Evolutionary conservation across 1,284 basidiomycete genomes (phyloP).

Genomic region (Naganishia sp.): DNA sequence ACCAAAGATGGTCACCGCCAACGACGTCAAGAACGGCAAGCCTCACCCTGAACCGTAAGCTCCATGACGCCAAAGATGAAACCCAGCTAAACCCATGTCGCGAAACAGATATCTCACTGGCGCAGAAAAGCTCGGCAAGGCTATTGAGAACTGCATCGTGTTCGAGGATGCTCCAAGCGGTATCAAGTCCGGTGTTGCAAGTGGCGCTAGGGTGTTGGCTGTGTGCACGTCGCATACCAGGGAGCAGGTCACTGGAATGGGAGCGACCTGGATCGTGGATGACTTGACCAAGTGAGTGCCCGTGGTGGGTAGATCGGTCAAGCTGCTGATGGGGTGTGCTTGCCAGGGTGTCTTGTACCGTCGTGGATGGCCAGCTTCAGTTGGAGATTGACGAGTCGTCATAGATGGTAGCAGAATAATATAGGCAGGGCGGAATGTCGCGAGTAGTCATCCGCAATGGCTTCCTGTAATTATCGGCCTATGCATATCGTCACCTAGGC

Average conservation of each 20-base stretch:
- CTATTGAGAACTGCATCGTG: slow-evolving; percentile 61
- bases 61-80: neutral
- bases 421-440: too few species aligned
- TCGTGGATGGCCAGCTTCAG: slow-evolving; percentile 25
- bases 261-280: slow-evolving; percentile 53
- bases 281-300: slow-evolving; percentile 44
- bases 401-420: neutral
- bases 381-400: slow-evolving; percentile 29
- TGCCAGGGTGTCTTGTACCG: slow-evolving; percentile 18
- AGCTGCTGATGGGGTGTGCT: neutral
- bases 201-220: slow-evolving; percentile 71
- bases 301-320: too few species aligned
- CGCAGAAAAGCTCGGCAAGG: slow-evolving; percentile 44
- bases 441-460: too few species aligned
- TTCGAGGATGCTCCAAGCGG: slow-evolving; percentile 83
- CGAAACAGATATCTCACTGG: slow-evolving; percentile 57
- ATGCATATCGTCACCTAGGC: too few species aligned
- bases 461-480: too few species aligned
- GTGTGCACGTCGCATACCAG: slow-evolving; percentile 76
- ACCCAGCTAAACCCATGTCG: neutral
- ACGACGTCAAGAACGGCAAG: slow-evolving; percentile 73
- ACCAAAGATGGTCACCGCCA: slow-evolving; percentile 66
- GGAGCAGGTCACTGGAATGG: slow-evolving; percentile 60
- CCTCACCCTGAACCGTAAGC: slow-evolving; percentile 69
- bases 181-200: slow-evolving; percentile 67